Evolutionary conservation across 139 green algal genomes (phyloP).

Genomic region (Chlorella ohadii): DNA sequence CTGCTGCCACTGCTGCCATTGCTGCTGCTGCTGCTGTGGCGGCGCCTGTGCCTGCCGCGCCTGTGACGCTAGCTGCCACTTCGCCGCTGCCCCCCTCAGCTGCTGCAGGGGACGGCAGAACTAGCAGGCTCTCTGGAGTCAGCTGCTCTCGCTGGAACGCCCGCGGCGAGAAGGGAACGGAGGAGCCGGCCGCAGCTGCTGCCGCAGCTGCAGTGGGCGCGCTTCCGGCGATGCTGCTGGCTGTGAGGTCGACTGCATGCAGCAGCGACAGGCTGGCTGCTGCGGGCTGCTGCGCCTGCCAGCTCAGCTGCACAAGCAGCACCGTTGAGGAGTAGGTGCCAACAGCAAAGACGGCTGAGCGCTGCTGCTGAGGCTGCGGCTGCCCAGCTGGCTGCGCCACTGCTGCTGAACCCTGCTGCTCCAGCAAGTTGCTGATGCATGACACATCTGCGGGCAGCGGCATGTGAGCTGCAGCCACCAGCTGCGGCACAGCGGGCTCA

Average conservation of each 20-base stretch:
- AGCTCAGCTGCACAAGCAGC: conserved; percentile 14
- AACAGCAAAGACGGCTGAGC: neutral
- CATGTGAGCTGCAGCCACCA: neutral
- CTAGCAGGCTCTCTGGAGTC: conserved; percentile 21
- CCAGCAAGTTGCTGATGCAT: conserved; percentile 31
- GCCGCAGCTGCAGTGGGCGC: neutral
- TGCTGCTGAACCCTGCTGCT: neutral
- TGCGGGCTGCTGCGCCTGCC: neutral
- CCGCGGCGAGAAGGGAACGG: neutral
- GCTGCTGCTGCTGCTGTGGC: neutral
- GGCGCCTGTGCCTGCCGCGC: neutral
- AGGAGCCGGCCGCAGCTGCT: conserved; percentile 3
- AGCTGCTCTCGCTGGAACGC: conserved; percentile 12
- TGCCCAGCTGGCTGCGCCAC: neutral
- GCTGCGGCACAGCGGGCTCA: neutral
- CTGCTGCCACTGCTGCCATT: neutral
- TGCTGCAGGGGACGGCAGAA: neutral
- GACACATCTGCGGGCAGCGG: conserved; percentile 18
- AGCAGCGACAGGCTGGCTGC: neutral
- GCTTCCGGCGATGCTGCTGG: neutral
- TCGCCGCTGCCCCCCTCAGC: neutral
- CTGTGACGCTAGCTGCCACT: neutral
- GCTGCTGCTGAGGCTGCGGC: neutral
- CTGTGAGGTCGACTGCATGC: neutral
- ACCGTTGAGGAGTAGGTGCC: conserved; percentile 23